A percentile compares a stretch with the other conserved stretches of the same genome.
These are phyloP conservation scores for Collariella sp. DNA, from an alignment of 495 filamentous ascomycete species.

Conservation along the genomic window DNA sequence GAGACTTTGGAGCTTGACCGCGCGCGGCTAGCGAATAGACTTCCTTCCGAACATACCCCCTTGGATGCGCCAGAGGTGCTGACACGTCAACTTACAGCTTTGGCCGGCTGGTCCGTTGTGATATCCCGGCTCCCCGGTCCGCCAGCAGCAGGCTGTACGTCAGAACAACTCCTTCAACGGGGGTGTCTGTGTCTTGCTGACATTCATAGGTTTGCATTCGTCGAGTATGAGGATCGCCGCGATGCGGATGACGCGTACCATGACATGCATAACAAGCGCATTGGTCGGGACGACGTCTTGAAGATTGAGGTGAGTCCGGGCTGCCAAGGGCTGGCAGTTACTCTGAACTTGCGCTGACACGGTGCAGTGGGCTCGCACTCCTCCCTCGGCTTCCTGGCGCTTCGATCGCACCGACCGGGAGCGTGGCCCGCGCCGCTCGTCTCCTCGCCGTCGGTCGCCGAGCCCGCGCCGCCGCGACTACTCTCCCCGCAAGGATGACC, in stretches of 20 bases:
- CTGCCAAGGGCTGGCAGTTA: neutral
- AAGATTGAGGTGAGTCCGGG: constrained; percentile 93
- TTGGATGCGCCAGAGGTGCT: constrained; percentile 27
- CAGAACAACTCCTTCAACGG: neutral
- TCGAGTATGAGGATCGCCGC: constrained; percentile 97
- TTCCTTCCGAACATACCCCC: constrained; percentile 10
- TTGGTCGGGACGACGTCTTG: constrained; percentile 88
- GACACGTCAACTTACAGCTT: constrained; percentile 56
- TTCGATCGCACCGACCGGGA: constrained; percentile 58
- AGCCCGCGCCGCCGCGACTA: constrained; percentile 77
- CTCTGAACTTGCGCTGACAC: constrained; percentile 12
- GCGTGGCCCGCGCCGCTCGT: constrained; percentile 53
- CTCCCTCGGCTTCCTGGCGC: constrained; percentile 95
- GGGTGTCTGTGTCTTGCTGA: neutral
- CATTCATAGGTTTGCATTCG: constrained; percentile 79
- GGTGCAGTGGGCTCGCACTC: constrained; percentile 89
- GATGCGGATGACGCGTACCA: constrained; percentile 99
- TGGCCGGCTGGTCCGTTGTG: constrained; percentile 95
- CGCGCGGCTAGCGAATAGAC: constrained; percentile 19
- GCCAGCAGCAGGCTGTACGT: constrained; percentile 91
- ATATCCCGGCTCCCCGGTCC: constrained; percentile 92
- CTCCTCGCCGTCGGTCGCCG: constrained; percentile 66
- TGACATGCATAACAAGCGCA: constrained; percentile 99
- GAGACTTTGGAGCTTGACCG: constrained; percentile 20
- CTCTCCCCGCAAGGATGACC: constrained; percentile 85